These are phyloP conservation scores for Eucalyptus curtisii DNA, from an alignment of 345 rosid species.

Conservation along the genomic window DNA sequence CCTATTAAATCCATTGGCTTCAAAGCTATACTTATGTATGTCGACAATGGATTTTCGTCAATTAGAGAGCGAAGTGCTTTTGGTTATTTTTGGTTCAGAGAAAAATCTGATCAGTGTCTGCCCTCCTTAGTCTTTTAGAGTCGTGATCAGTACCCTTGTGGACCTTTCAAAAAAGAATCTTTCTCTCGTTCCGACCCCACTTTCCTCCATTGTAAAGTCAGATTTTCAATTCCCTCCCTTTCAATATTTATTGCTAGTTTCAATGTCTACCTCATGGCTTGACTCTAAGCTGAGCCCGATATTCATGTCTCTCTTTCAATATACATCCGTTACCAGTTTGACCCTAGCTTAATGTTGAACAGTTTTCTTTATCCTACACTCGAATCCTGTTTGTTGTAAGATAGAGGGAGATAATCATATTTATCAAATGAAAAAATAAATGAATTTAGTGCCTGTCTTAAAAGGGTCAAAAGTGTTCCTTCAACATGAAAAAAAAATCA, in stretches of 20 bases:
- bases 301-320: not conserved
- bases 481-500: too few relatives aligned
- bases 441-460: not conserved
- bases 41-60: not conserved
- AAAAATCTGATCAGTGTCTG: not conserved
- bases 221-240: not conserved
- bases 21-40: not conserved
- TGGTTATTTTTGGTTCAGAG: not conserved
- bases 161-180: not conserved
- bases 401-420: not conserved
- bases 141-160: not conserved
- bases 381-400: not conserved
- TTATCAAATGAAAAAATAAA: too few relatives aligned
- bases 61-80: not conserved
- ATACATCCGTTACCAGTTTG: not conserved
- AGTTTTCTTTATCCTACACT: not conserved
- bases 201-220: not conserved
- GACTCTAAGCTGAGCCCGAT: not conserved
- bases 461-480: not conserved
- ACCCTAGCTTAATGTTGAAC: not conserved
- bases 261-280: not conserved
- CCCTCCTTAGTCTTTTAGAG: not conserved
- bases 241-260: not conserved
- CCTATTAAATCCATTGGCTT: not conserved
- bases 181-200: not conserved